Base-by-base conservation (phyloP, 1,139 yeast genomes). In the Taphrina deformans region DNA sequence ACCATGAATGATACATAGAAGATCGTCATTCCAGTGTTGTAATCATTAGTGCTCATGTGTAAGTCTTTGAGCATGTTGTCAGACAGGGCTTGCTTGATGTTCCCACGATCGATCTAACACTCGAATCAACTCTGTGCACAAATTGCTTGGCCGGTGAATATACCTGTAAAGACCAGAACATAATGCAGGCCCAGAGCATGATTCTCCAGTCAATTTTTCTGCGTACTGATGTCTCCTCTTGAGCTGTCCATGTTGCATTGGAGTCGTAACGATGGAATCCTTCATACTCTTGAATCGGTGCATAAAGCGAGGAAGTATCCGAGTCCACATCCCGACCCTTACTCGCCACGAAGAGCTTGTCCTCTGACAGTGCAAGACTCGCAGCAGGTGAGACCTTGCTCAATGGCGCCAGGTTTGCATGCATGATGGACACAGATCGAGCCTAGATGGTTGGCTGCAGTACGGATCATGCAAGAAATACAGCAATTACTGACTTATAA, bases 151-250 rank as follows among this genome's bases (percentile, higher is more conserved):
- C 10, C 12, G 26, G 4, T 10, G 6, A 44, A 44, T 21, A 85
- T 46, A 83, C 71, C 66, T 83, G 82, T 66, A 84, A 75, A 12
- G 82, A 82, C 60, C 80, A 73, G 68, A 83, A 83, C 79, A 83
- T 76, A 61, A 82, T 62, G 65, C 81, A 79, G 1, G 83, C 82
- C 73, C 80, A 77, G 48, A 80, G 70, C 24, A 82, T 76, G 44
- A 82, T 83, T 24, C 78, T 72, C 70, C 73, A 73, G 67, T 83
- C 85, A 33, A 80, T 73, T 69, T 80, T 82, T 51, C 80, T 70
- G 5, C 79, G 71, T 5, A 83, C 67, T 31, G 69, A 70, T 51
- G 71, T 71, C 65, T 83, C 86, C 69, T 83, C 85, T 33, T 76
- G 74, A 55, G 71, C 66, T 0, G 78, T 74, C 85, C 85, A 83